Evolutionary conservation across 208 protist species (phyloP), one percentile per base, ranked within the genome.

Genomic region (Herpetomonas samuelpessoai): DNA sequence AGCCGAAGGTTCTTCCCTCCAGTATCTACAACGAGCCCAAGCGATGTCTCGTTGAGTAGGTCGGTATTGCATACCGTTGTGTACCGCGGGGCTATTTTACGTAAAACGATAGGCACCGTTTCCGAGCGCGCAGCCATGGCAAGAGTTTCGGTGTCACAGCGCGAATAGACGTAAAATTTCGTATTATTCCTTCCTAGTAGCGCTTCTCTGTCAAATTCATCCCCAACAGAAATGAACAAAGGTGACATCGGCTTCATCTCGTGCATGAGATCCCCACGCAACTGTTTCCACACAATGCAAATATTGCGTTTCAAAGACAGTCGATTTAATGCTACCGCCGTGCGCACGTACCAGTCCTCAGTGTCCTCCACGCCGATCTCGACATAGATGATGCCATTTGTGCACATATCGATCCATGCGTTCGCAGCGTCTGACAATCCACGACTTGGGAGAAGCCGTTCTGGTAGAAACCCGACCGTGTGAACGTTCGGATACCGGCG

Each of bases 401-500:
- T 12, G 25, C 56, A 61, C 22, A 58, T 47, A 14, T 71, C 53
- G 24, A 14, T 59, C 29, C 71, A 77, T 31, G 48, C 22, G 3
- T 52, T 9, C 18, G 9, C 27, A 18, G 16, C n/a, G 3, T 47
- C 10, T 14, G 35, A 14, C 62, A 48, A 57, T 45, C 56, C 10
- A 66, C 66, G 16, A 53, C 31, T 25, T 41, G 57, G 6, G 14
- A 41, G 35, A 14, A 41, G 35, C 35, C 35, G 35, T 41, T 41
- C 35, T 41, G 35, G 35, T 14, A 86, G n/a, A 57, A 87, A 81
- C 0, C 80, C 76, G 26, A 87, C 57, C 18, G 51, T 44, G 35
- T 81, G 72, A 2, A 81, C 30, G 53, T 83, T 83, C 1, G 76
- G 76, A 26, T 69, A 81, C 26, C 35, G 35, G 56, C 48, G 1